Evolutionary conservation across 441 rosid species (phyloP), one percentile per base, ranked within the genome.

Genomic region (Erodium moschatum): DNA sequence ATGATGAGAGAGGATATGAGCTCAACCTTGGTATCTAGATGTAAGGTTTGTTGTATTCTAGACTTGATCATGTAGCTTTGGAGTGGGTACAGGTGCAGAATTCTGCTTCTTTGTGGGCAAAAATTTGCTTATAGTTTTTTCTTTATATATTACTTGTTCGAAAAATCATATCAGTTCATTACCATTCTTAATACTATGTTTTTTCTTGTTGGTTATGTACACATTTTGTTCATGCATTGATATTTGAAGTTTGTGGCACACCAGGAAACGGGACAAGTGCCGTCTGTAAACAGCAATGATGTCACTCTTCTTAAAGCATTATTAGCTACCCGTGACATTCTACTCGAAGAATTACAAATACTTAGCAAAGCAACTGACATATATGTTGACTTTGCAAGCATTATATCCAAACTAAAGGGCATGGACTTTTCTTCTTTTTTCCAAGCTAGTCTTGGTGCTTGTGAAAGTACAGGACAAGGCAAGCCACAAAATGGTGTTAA

Each of bases 401-500:
- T 85, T 74, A 69, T 61, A 33, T 81, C 88, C 66, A 74, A 78
- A 72, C 76, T 85, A 82, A 76, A 85, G 74, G 84, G 79, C 66
- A 67, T 73, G 65, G 80, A 70, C 66, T 75, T 79, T 74, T 76
- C 77, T 73, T 74, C 83, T 61, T 70, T 76, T 71, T 67, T 75
- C 29, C 74, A 27, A 61, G 77, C 61, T 63, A 83, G 81, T 75
- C 73, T 78, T 54, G 80, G 63, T 76, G 46, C 60, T 70, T 74
- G 50, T 76, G 79, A 79, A 65, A 74, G 71, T 72, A 75, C 83
- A 69, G 83, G 82, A 78, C 86, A 78, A 79, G 83, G 81, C 84
- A 87, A 79, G 83, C 85, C 84, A 77, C 88, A 76, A 75, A 83
- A 86, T 82, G 81, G 73, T 82, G 78, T 82, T 76, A 85, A 89